Base-by-base conservation (phyloP, 495 filamentous ascomycete species). In the Staphylotrichum tortipilum region DNA sequence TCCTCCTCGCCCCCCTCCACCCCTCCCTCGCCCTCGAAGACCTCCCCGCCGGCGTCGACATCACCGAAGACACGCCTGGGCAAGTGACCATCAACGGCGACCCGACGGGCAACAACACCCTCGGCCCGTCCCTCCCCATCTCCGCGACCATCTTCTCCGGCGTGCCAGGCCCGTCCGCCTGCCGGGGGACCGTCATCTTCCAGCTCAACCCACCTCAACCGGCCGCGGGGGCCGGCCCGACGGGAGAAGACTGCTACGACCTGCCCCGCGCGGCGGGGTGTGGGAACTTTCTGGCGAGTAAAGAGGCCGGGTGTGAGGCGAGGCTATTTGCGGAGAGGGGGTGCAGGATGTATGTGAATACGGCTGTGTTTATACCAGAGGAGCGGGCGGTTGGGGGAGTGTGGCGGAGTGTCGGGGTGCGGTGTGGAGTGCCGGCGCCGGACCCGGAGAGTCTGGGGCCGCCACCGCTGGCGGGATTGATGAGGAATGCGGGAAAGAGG, bases 281-380 rank as follows among this genome's bases (percentile, higher is more conserved):
- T 49, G 69, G 52, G 14, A 59, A 33, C 21, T 72, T 72, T 37
- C 18, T 65, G 8, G 68, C 59, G 36, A 67, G 62, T 38, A 64
- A 64, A 49, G 58, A 56, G 7, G 63, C 64, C 33, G 67, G 68
- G 2, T 72, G 68, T 47, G 56, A 70, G 52, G 69, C 63, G 21
- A 59, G 62, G 26, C 39, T 72, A n/a, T 72, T 72, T 29, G 57
- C 59, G 34, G 66, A 72, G 50, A 54, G 50, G 2, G 58, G 60
- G 9, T 72, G 69, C 34, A 28, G 49, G 12, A 56, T 58, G 43
- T 72, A 63, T 38, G 44, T 64, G 30, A 72, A 70, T 37, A 59
- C 69, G 5, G 69, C 65, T 23, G 69, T 72, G 3, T 72, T 72
- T 24, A 52, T 61, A 2, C 66, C 66, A 3, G 68, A 70, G 53